Evolutionary conservation across 805 yeast genomes (phyloP), one percentile per base, ranked within the genome.

Genomic region (Yarrowia yakushimensis): DNA sequence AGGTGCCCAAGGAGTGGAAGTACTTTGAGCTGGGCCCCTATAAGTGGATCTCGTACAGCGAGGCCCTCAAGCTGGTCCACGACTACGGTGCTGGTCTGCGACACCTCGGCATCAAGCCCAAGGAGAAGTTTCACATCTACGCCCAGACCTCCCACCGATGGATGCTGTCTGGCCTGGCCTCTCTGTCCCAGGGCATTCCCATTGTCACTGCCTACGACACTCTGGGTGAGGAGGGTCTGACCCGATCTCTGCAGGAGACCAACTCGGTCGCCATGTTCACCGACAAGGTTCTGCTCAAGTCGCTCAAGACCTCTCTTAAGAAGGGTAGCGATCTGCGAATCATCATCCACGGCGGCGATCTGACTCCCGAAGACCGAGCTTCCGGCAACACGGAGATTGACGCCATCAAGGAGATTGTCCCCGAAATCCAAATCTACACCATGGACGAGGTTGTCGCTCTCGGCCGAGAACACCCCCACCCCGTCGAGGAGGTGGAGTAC

Each of bases 191-290:
- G 75, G 76, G 82, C 55, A 86, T 94, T 65, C 88, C 98, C 23
- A 81, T 88, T 63, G 98, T 91, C 41, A 94, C 99, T 15, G 98
- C 99, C 37, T 94, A 94, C 75, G 97, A 92, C 74, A 90, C 97
- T 43, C 80, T 92, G 67, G 97, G 97, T 63, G 96, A 90, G 75
- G 81, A 81, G 36, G 97, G 97, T 23, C 65, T 69, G 39, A 87
- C 86, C 63, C 96, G 88, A 75, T 91, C 97, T 2, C 79, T 94
- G 71, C 80, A 82, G 41, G 89, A 92, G 77, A 90, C 98, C 4
- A 88, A 81, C 54, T 84, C 96, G 27, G 79, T 75, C 61, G 96
- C 86, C 22, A 79, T 94, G 64, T 90, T 87, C 75, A 88, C 96
- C 48, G 98, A 94, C 73, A 91, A 88, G 71, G 79, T 82, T 18